Evolutionary conservation across 2,329 filamentous ascomycete species (phyloP).

Genomic region (Zelopaecilomyces penicillatus): DNA sequence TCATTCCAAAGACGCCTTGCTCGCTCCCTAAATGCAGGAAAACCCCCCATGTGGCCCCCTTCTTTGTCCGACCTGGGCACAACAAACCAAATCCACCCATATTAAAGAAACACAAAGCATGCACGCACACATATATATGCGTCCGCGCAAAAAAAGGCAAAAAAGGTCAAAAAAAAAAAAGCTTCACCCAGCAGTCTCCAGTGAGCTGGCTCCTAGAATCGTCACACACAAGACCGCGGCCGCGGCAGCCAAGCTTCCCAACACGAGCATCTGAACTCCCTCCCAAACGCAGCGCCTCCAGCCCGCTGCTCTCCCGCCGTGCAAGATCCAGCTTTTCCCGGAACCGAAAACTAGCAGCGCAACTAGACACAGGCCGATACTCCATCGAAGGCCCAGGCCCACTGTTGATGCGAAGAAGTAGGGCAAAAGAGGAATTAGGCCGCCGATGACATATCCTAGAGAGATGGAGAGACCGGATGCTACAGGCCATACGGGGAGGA

Average conservation of each 20-base stretch:
- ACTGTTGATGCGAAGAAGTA: slow-evolving; percentile 46
- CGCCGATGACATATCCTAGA: slow-evolving; percentile 53
- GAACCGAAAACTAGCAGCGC: slow-evolving; percentile 49
- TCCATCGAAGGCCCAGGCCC: slow-evolving; percentile 39
- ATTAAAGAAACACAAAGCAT: no score
- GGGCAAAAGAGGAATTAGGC: slow-evolving; percentile 52
- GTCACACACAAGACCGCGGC: slow-evolving; percentile 23
- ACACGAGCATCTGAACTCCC: slow-evolving; percentile 25
- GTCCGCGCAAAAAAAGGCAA: no score
- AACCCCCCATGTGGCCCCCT: no score
- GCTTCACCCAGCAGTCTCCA: slow-evolving; percentile 1
- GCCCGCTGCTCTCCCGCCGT: slow-evolving; percentile 7
- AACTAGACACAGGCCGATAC: slow-evolving; percentile 43
- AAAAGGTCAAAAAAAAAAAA: no score
- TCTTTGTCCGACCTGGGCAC: no score
- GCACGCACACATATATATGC: no score
- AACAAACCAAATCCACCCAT: no score
- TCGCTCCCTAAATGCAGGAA: no score
- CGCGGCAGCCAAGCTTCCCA: slow-evolving; percentile 25
- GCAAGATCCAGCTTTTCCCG: slow-evolving; percentile 39
- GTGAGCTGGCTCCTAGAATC: slow-evolving; percentile 12
- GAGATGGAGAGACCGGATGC: slow-evolving; percentile 52
- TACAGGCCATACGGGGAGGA: slow-evolving; percentile 25
- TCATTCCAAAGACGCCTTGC: no score
- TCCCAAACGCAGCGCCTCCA: slow-evolving; percentile 18